Conservation (phyloP, 495 filamentous ascomycete genomes). For the Penicillium robsamsonii region DNA sequence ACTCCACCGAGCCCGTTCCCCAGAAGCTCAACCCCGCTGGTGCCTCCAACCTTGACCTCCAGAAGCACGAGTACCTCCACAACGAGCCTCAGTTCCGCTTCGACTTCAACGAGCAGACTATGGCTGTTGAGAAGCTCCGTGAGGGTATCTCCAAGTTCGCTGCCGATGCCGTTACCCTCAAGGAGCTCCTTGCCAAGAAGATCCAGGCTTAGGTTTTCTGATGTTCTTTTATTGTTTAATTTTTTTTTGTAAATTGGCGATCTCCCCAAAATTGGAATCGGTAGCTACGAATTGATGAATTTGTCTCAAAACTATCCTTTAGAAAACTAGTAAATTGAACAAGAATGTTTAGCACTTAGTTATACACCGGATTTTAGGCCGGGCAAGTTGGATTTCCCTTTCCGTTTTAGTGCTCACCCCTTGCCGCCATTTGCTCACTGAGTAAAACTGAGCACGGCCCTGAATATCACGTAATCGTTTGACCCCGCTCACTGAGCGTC, state of each 20-base stretch:
- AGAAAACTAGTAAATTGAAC: too few relatives aligned
- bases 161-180: conserved; percentile 90
- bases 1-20: conserved; percentile 73
- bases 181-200: conserved; percentile 87
- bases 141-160: conserved; percentile 99
- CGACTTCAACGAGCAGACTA: conserved; percentile 98
- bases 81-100: conserved; percentile 92
- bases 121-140: conserved; percentile 97
- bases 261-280: conserved; percentile 31
- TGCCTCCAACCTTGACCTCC: conserved; percentile 67
- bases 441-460: conserved; percentile 25
- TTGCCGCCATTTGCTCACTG: conserved; percentile 32
- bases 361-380: neutral
- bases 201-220: conserved; percentile 53
- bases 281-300: conserved; percentile 45
- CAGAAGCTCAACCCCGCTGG: conserved; percentile 81
- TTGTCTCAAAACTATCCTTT: conserved; percentile 4
- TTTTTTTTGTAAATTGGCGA: conserved; percentile 34
- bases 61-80: conserved; percentile 87
- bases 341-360: too few relatives aligned
- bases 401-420: conserved; percentile 33
- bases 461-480: neutral
- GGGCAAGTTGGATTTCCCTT: conserved; percentile 19
- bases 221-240: conserved; percentile 22
- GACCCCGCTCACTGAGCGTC: neutral